These are phyloP conservation scores for Blastomyces emzantsi DNA, from an alignment of 2,329 filamentous ascomycete genomes.

Conservation along the genomic window DNA sequence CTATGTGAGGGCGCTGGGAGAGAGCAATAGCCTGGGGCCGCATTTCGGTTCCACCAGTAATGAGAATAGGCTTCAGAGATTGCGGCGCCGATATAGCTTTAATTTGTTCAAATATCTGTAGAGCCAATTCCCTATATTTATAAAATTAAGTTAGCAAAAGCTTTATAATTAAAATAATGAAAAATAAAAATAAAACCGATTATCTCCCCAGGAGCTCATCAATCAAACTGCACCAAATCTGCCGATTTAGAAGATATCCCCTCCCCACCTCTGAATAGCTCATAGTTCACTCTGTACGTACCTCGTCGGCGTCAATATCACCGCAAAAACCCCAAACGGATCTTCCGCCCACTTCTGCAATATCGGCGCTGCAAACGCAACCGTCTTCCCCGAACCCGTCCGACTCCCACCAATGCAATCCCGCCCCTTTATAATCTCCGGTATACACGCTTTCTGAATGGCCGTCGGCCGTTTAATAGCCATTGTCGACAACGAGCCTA, in stretches of 20 bases:
- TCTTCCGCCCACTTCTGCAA: constrained; percentile 89
- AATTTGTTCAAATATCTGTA: constrained; percentile 95
- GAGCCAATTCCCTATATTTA: constrained; percentile 62
- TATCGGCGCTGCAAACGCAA: constrained; percentile 91
- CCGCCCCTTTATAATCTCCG: constrained; percentile 78
- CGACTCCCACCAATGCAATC: constrained; percentile 93
- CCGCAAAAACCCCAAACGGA: constrained; percentile 79
- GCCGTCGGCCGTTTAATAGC: constrained; percentile 82
- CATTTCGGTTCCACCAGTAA: constrained; percentile 93
- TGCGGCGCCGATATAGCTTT: constrained; percentile 85
- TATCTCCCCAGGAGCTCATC: not conserved
- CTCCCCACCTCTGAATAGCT: not conserved
- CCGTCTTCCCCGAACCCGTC: constrained; percentile 94
- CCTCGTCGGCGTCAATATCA: constrained; percentile 83
- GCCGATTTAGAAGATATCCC: not conserved
- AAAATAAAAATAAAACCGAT: no score
- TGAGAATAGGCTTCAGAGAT: constrained; percentile 75
- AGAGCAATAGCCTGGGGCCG: constrained; percentile 78
- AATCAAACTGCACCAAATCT: not conserved
- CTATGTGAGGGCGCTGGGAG: constrained; percentile 71
- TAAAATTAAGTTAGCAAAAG: not conserved
- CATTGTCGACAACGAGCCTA: constrained; percentile 64
- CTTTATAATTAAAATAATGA: constrained; percentile 1
- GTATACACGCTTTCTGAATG: constrained; percentile 89
- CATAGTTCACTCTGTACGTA: constrained; percentile 24